Percentiles rank a stretch among this genome's conserved stretches.
Evolutionary conservation across 2,329 filamentous ascomycete genomes (phyloP).

Genomic region (Xylaria sp.): DNA sequence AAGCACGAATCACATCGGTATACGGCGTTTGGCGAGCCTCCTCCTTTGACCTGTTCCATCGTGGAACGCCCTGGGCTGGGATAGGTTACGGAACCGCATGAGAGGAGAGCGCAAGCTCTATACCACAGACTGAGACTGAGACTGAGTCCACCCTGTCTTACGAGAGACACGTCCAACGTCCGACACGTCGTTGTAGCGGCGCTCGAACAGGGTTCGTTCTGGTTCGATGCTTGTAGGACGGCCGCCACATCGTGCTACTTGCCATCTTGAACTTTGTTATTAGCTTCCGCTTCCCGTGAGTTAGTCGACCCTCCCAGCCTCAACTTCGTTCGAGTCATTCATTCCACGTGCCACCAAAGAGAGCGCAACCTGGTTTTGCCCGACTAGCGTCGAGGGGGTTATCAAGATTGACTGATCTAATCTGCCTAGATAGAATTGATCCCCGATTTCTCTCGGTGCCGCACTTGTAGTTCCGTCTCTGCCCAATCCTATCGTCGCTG

Average conservation of each 20-base stretch:
- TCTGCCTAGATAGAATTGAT: constrained; percentile 11
- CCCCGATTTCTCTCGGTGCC: not conserved
- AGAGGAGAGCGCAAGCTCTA: constrained; percentile 15
- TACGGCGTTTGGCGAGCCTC: not conserved
- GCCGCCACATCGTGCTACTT: not conserved
- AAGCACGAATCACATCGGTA: not conserved
- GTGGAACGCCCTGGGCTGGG: constrained; percentile 1
- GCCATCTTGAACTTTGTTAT: not conserved
- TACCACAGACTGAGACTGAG: constrained; percentile 16
- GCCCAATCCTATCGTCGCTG: constrained; percentile 19
- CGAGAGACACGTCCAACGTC: constrained; percentile 9
- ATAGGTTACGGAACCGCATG: not conserved
- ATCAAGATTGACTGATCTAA: constrained; percentile 4
- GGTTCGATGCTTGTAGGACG: not conserved
- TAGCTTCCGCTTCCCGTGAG: constrained; percentile 22
- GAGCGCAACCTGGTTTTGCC: not conserved
- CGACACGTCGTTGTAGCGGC: not conserved
- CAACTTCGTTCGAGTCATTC: not conserved
- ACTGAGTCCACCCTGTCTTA: constrained; percentile 25
- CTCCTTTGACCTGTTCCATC: constrained; percentile 3
- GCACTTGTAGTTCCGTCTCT: constrained; percentile 10
- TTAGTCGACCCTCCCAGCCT: not conserved
- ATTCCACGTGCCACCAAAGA: not conserved
- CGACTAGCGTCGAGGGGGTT: not conserved
- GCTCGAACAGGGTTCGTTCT: not conserved